Conservation (phyloP, 192 early-diverging fungal genomes). For the Gryganskiella cystojenkinii region DNA sequence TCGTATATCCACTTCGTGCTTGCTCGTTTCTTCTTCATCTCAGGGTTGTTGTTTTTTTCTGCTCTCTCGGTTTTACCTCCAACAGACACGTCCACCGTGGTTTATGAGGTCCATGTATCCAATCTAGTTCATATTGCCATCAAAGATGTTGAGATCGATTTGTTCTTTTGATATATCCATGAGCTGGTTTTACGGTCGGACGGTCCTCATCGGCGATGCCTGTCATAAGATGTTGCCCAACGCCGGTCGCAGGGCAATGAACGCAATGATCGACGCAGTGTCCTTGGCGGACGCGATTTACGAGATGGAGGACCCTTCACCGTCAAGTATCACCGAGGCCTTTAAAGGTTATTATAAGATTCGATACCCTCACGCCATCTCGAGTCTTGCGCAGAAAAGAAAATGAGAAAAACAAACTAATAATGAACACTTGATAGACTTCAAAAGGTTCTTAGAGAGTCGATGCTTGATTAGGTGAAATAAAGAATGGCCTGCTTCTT, state of each 20-base stretch:
- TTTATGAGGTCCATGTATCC: too few relatives aligned
- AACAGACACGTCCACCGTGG: too few relatives aligned
- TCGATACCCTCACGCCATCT: conserved; percentile 8
- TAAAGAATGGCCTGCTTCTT: too few relatives aligned
- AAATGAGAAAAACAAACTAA: too few relatives aligned
- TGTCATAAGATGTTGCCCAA: conserved; percentile 20
- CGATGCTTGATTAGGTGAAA: too few relatives aligned
- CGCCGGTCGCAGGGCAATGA: conserved; percentile 7
- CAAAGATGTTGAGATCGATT: conserved; percentile 18
- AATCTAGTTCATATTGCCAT: conserved; percentile 6
- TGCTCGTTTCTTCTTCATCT: too few relatives aligned
- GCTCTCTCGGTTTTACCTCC: too few relatives aligned
- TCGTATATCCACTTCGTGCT: too few relatives aligned
- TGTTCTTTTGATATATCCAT: too few relatives aligned
- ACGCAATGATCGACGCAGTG: conserved; percentile 15
- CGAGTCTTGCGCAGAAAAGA: conserved; percentile 1
- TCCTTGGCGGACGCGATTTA: conserved; percentile 25
- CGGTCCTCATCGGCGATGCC: conserved; percentile 25
- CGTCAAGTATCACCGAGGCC: conserved; percentile 7
- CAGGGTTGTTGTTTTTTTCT: too few relatives aligned
- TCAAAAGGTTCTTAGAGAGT: too few relatives aligned
- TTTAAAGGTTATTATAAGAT: conserved; percentile 18
- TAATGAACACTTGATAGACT: too few relatives aligned
- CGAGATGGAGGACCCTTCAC: conserved; percentile 11
- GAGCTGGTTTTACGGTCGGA: conserved; percentile 19